phyloP scores from a whole-genome alignment of 495 filamentous ascomycete genomes.

The Pseudoneurospora amorphoporcata region DNA sequence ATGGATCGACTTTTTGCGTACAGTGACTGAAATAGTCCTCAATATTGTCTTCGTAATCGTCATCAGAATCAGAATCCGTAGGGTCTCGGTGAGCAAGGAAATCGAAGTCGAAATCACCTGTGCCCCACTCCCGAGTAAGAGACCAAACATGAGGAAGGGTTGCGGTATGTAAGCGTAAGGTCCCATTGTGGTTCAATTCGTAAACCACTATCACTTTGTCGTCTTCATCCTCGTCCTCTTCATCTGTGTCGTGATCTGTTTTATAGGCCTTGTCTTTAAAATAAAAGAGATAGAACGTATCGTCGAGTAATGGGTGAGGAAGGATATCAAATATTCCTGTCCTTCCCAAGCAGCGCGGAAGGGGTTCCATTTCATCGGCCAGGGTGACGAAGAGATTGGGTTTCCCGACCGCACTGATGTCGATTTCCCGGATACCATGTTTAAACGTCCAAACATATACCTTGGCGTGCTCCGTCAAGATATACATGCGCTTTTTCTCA shows the following conservation, averaged over 20 bases:
- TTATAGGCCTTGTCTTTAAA: too few species aligned
- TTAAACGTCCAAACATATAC: slow-evolving; percentile 2
- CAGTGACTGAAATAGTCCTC: not conserved
- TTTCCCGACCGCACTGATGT: not conserved
- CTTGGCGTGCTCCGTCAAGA: not conserved
- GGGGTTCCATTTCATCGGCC: too few species aligned
- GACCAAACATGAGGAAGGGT: not conserved
- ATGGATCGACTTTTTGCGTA: not conserved
- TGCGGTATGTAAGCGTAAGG: not conserved
- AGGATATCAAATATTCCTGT: not conserved
- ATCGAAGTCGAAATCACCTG: not conserved
- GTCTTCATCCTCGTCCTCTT: too few species aligned
- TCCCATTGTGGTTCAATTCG: not conserved
- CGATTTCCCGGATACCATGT: not conserved
- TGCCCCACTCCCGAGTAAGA: not conserved
- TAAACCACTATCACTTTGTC: not conserved
- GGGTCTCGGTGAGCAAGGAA: too few species aligned
- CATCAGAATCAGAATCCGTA: too few species aligned
- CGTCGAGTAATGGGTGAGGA: not conserved
- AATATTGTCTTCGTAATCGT: too few species aligned
- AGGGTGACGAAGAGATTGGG: too few species aligned
- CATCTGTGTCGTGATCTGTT: too few species aligned
- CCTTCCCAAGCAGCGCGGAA: not conserved
- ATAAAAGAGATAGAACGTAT: not conserved
- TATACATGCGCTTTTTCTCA: not conserved